Conservation (phyloP, 441 rosid species). For the Eruca vesicaria region DNA sequence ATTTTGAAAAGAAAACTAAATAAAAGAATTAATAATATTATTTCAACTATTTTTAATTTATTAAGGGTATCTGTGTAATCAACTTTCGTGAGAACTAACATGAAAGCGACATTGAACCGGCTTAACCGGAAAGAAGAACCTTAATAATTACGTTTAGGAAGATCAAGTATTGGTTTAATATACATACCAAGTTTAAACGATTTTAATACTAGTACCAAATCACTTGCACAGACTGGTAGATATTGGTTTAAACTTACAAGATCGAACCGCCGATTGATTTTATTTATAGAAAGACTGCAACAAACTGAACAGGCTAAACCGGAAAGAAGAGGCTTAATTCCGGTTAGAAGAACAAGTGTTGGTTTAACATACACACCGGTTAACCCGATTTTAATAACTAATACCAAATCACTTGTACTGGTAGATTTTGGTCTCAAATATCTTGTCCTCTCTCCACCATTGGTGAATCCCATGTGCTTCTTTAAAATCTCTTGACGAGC, state of each 20-base stretch:
- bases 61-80: too few species aligned
- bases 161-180: neutral
- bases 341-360: neutral
- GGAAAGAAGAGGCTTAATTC: neutral
- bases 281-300: neutral
- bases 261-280: neutral
- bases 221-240: constrained; percentile 47
- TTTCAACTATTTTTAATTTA: too few species aligned
- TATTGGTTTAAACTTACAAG: constrained; percentile 24
- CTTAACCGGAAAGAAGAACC: neutral
- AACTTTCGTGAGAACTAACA: too few species aligned
- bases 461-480: constrained; percentile 94
- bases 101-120: constrained; percentile 5
- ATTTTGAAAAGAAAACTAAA: too few species aligned
- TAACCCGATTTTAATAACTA: neutral
- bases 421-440: constrained; percentile 55
- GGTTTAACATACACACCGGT: neutral
- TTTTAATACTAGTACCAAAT: neutral
- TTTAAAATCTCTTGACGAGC: constrained; percentile 49
- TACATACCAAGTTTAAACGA: neutral
- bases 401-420: constrained; percentile 43
- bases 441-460: constrained; percentile 83
- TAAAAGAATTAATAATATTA: too few species aligned
- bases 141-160: neutral
- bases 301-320: neutral